A percentile compares a stretch with the other conserved stretches of the same genome.
Evolutionary conservation across 345 rosid species (phyloP).

Genomic region (Camelina laxa): DNA sequence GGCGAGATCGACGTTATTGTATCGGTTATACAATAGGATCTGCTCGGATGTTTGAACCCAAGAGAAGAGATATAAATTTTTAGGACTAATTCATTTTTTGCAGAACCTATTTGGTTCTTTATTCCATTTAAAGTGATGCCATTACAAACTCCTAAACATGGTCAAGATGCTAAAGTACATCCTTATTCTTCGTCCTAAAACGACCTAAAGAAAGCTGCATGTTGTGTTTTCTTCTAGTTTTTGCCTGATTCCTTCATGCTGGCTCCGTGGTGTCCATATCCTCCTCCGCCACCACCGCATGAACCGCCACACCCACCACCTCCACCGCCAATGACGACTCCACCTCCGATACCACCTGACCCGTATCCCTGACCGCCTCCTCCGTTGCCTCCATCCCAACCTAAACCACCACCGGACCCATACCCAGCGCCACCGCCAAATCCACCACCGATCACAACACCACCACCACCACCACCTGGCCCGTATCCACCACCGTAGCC

Average conservation of each 20-base stretch:
- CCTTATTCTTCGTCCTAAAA: constrained; percentile 32
- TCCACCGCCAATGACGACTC: constrained; percentile 37
- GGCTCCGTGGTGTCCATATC: constrained; percentile 36
- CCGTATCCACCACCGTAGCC: constrained; percentile 44
- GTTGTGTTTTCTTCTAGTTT: constrained; percentile 30
- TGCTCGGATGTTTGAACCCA: constrained; percentile 17
- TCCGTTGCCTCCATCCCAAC: constrained; percentile 41
- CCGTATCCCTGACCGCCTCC: constrained; percentile 39
- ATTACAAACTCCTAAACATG: constrained; percentile 39
- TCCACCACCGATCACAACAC: constrained; percentile 40
- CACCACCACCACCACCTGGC: constrained; percentile 41
- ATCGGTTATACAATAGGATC: constrained; percentile 58
- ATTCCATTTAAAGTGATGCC: constrained; percentile 33
- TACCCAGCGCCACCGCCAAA: constrained; percentile 34
- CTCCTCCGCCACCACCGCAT: constrained; percentile 33
- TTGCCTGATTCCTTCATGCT: constrained; percentile 34
- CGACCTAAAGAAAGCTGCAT: constrained; percentile 16
- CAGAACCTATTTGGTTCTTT: constrained; percentile 14
- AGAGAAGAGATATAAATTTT: constrained; percentile 21
- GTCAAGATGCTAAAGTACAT: constrained; percentile 42
- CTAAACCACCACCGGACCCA: constrained; percentile 34
- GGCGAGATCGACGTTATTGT: constrained; percentile 71
- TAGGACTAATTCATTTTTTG: neutral
- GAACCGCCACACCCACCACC: constrained; percentile 41
- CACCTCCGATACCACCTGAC: constrained; percentile 44